Evolutionary conservation across 2,329 filamentous ascomycete genomes (phyloP).

Genomic region (Penicillium sclerotigenum): DNA sequence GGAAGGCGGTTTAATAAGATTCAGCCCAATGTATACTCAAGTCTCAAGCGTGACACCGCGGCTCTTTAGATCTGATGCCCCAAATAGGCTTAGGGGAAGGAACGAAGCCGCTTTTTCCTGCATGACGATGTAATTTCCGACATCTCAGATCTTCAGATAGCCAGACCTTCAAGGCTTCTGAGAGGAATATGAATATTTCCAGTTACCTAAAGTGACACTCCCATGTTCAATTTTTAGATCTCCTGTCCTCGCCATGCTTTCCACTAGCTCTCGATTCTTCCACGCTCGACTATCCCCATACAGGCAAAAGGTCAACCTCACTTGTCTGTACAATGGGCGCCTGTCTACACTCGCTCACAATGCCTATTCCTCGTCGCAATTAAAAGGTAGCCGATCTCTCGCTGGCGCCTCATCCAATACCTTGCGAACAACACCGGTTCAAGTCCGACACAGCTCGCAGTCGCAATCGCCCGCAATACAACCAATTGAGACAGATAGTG

Average conservation of each 20-base stretch:
- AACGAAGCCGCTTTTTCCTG: conserved; percentile 6
- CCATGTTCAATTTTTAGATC: neutral
- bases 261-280: conserved; percentile 7
- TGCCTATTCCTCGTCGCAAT: neutral
- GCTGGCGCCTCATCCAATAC: neutral
- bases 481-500: neutral
- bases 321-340: conserved; percentile 3
- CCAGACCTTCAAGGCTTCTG: neutral
- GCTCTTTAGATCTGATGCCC: conserved; percentile 3
- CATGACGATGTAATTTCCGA: conserved; percentile 1
- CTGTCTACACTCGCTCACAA: conserved; percentile 4
- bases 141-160: neutral
- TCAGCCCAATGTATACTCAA: neutral
- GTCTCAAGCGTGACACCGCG: neutral
- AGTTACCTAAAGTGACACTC: neutral
- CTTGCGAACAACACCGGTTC: neutral
- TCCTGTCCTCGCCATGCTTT: conserved; percentile 3
- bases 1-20: too few species aligned
- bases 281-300: conserved; percentile 11
- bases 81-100: conserved; percentile 13
- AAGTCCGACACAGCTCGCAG: conserved; percentile 7
- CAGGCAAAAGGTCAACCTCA: neutral
- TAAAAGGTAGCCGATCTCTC: neutral
- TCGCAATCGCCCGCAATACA: conserved; percentile 9
- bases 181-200: conserved; percentile 10